Evolutionary conservation across 2,329 filamentous ascomycete species (phyloP).

Genomic region (Myriangium duriaei): DNA sequence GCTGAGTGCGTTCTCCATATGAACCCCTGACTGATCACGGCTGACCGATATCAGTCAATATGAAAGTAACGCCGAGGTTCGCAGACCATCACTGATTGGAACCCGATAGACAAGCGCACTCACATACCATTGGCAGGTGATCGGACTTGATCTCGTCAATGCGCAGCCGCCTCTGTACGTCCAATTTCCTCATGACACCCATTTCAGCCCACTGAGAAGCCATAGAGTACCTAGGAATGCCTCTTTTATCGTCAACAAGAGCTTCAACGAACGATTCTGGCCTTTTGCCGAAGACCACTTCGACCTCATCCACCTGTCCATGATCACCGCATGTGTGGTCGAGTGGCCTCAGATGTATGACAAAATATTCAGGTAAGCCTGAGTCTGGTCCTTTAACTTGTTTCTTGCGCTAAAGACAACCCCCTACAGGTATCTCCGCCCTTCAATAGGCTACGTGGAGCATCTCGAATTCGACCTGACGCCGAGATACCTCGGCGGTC

Average conservation of each 20-base stretch:
- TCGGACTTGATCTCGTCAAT: conserved; percentile 48
- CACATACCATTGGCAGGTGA: conserved; percentile 28
- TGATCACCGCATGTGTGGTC: conserved; percentile 64
- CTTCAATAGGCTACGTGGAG: conserved; percentile 64
- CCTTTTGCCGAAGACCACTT: conserved; percentile 52
- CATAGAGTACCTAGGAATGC: conserved; percentile 61
- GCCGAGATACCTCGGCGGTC: conserved; percentile 58
- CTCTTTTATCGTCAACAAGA: conserved; percentile 53
- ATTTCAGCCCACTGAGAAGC: conserved; percentile 1
- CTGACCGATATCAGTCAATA: conserved; percentile 31
- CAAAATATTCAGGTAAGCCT: conserved; percentile 50
- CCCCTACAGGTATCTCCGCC: conserved; percentile 54
- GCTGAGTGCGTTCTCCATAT: conserved; percentile 49
- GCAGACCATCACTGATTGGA: conserved; percentile 11
- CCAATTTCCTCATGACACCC: neutral
- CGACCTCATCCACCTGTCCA: conserved; percentile 73
- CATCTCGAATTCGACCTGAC: conserved; percentile 81
- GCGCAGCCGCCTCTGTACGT: conserved; percentile 47
- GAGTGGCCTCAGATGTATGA: conserved; percentile 65
- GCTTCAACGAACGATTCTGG: conserved; percentile 77
- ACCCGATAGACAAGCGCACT: neutral
- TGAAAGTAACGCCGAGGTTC: conserved; percentile 38
- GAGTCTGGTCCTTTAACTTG: too few relatives aligned
- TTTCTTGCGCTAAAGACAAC: conserved; percentile 16
- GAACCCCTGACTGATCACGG: too few relatives aligned